Evolutionary conservation across 345 rosid genomes (phyloP).

Genomic region (Fremontodendron californicum): DNA sequence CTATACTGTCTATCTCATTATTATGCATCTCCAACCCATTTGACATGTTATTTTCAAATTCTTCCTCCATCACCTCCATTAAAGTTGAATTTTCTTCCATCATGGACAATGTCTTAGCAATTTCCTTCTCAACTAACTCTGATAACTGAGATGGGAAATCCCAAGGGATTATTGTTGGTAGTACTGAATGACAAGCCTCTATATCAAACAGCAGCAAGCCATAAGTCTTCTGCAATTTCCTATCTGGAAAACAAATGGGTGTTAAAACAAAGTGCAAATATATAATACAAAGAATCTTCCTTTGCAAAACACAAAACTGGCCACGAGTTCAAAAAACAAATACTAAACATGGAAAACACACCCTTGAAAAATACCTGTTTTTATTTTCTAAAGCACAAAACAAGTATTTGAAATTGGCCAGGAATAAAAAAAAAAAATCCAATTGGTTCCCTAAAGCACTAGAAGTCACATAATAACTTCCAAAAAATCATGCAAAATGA

Average conservation of each 20-base stretch:
- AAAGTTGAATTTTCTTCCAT: slow-evolving; percentile 41
- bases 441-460: not conserved
- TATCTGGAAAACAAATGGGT: slow-evolving; percentile 32
- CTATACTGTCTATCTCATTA: slow-evolving; percentile 34
- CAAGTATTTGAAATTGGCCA: not conserved
- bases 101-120: slow-evolving; percentile 35
- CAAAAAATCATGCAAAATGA: not conserved
- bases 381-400: not conserved
- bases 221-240: slow-evolving; percentile 20
- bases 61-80: slow-evolving; percentile 37
- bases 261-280: slow-evolving; percentile 1
- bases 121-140: slow-evolving; percentile 72
- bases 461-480: not conserved
- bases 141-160: slow-evolving; percentile 69
- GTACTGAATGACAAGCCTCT: slow-evolving; percentile 50
- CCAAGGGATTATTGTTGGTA: slow-evolving; percentile 68
- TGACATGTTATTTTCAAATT: slow-evolving; percentile 37
- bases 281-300: not conserved
- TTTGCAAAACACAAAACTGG: not conserved
- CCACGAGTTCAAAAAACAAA: not conserved
- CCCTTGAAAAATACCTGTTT: not conserved
- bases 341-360: not conserved
- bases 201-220: slow-evolving; percentile 45
- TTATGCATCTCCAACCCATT: slow-evolving; percentile 30
- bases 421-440: not conserved